These are phyloP conservation scores for Echites panduratus DNA, from an alignment of 257 asterid genomes.

Conservation along the genomic window DNA sequence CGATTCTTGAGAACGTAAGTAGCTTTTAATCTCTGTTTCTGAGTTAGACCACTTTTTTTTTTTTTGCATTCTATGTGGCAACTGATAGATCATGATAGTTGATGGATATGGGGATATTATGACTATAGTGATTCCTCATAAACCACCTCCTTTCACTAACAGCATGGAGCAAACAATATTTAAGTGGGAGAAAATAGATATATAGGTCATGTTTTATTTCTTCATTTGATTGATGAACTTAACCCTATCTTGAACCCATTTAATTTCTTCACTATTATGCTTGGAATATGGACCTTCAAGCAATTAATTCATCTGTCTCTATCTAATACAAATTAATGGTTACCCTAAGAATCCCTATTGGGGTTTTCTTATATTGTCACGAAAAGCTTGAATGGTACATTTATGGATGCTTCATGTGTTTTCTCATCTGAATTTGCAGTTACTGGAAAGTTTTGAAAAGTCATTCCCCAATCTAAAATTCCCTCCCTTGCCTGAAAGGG, in stretches of 20 bases:
- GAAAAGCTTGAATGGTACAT: background rate
- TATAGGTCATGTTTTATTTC: background rate
- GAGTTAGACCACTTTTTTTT: background rate
- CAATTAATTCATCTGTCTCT: background rate
- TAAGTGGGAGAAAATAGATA: background rate
- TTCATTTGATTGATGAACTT: no score
- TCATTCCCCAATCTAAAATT: slow-evolving; percentile 63
- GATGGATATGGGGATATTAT: background rate
- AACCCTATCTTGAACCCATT: background rate
- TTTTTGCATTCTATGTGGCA: background rate
- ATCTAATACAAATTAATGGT: background rate
- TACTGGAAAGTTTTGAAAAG: slow-evolving; percentile 57
- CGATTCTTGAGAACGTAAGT: slow-evolving; percentile 80
- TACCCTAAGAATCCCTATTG: background rate
- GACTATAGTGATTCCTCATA: no score
- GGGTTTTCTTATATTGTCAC: background rate
- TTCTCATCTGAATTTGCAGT: slow-evolving; percentile 34
- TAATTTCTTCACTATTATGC: background rate
- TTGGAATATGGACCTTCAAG: background rate
- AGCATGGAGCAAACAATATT: background rate
- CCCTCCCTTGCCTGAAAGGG: slow-evolving; percentile 85
- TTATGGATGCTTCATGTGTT: background rate
- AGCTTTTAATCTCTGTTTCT: slow-evolving; percentile 3
- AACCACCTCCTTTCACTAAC: background rate
- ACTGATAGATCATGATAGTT: background rate